phyloP scores from a whole-genome alignment of 2,329 filamentous ascomycete species.

The Neofusicoccum laricinum region DNA sequence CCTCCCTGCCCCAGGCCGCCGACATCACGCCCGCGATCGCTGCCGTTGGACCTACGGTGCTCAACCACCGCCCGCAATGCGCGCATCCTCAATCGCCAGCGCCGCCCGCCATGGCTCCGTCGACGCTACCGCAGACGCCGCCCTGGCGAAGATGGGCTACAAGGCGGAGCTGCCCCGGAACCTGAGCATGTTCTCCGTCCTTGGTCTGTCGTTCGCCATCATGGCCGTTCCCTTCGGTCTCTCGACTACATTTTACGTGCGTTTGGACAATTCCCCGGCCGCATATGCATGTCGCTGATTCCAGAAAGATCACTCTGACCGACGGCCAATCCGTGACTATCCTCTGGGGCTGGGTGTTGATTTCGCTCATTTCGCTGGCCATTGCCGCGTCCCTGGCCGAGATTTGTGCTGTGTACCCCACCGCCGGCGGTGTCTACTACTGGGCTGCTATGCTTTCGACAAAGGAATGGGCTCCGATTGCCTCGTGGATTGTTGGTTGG shows the following conservation, averaged over 20 bases:
- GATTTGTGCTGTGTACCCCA: conserved; percentile 67
- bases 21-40: not conserved
- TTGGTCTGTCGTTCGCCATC: conserved; percentile 69
- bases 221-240: conserved; percentile 71
- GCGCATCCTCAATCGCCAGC: not conserved
- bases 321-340: conserved; percentile 69
- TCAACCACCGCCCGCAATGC: conserved; percentile 14
- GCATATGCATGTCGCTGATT: not conserved
- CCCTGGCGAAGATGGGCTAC: conserved; percentile 66
- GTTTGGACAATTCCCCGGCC: not conserved
- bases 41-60: not conserved
- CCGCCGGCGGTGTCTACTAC: conserved; percentile 69
- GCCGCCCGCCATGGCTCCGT: conserved; percentile 12
- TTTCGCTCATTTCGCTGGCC: conserved; percentile 60
- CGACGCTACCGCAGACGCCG: conserved; percentile 50
- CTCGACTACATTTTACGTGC: conserved; percentile 61
- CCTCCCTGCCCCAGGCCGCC: not conserved
- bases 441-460: conserved; percentile 66
- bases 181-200: conserved; percentile 66
- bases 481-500: conserved; percentile 70
- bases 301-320: conserved; percentile 54
- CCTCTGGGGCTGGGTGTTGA: conserved; percentile 67
- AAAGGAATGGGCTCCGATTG: conserved; percentile 62
- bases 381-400: conserved; percentile 67
- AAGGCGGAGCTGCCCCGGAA: conserved; percentile 64